Base-by-base conservation (phyloP, 2,329 filamentous ascomycete genomes). In the Monosporascus sp. region DNA sequence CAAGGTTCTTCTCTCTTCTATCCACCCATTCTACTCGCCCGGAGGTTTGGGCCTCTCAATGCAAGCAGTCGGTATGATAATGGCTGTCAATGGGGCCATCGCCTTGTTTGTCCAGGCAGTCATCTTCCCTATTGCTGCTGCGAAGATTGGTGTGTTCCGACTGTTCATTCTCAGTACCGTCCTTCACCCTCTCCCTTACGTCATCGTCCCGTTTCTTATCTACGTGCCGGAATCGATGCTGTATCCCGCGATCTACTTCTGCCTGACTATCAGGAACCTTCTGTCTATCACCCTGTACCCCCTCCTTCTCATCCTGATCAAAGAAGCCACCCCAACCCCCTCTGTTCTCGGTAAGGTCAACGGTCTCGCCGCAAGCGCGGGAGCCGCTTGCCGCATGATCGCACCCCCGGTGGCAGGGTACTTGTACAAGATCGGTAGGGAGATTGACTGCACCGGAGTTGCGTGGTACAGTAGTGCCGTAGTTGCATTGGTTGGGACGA, bases 201-300 rank as follows among this genome's bases (percentile, higher is more conserved):
- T 81, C 18, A 69, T 86, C 52, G 78, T 86, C 57, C 84, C 84
- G 3, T 69, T 72, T 46, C 72, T 88, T 42, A 72, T 84, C 24
- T 73, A 79, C 57, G 74, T 85, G 3, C 81, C 83, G 2, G 71
- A 73, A 50, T 65, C 66, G 22, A 57, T 77, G 45, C 64, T 86
- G 17, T 80, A 77, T 58, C 70, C 78, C 0, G 81, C 78, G 49
- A 83, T 88, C 54, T 87, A 86, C 65, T 54, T 70, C 49, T 81
- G 77, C 60, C 70, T 85, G 52, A 69, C 78, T 0, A 64, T 86
- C 39, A 78, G 83, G 50, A 86, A 85, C 60, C 62, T 85, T 15
- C 72, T 85, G 38, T 80, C 79, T 46, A 86, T 86, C 61, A 74
- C 84, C 51, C 72, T 85, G n/a, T 87, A 85, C 62, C 84, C 84